phyloP scores from a whole-genome alignment of 129 eudicot genomes.

The Silybum marianum region DNA sequence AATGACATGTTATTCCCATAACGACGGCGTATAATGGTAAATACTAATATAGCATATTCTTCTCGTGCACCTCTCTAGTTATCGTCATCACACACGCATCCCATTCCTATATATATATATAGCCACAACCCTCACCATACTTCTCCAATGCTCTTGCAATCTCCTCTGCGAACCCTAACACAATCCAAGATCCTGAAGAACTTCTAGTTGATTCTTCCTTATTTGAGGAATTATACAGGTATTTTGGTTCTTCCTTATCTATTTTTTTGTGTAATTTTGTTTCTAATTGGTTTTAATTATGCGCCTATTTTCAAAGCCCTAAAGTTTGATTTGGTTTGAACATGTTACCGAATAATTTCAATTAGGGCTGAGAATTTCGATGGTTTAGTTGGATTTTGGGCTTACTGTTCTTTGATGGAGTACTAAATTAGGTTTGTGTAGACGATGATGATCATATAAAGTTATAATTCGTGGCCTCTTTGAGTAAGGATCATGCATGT shows the following conservation, averaged over 20 bases:
- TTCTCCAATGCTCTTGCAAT: constrained; percentile 15
- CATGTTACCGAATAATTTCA: background rate
- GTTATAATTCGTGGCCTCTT: constrained; percentile 1
- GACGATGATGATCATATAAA: constrained; percentile 8
- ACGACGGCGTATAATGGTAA: background rate
- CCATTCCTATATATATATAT: background rate
- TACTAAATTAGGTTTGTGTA: background rate
- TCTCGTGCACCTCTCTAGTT: constrained; percentile 21
- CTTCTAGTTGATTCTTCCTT: constrained; percentile 17
- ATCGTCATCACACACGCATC: constrained; percentile 25
- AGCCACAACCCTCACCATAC: constrained; percentile 4
- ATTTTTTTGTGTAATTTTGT: background rate
- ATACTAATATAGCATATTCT: background rate
- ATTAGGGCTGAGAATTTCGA: background rate
- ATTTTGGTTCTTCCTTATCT: background rate
- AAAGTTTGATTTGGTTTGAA: background rate
- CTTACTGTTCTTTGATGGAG: background rate
- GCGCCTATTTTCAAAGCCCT: constrained; percentile 9
- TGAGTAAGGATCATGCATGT: constrained; percentile 7
- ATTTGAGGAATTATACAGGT: background rate
- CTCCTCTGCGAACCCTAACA: constrained; percentile 10
- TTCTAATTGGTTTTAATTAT: background rate
- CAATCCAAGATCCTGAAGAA: constrained; percentile 9
- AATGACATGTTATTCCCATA: background rate
- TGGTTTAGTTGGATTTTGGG: constrained; percentile 2